Conservation (phyloP, 148 eudicot species). For the Dysphania ambrosioides region DNA sequence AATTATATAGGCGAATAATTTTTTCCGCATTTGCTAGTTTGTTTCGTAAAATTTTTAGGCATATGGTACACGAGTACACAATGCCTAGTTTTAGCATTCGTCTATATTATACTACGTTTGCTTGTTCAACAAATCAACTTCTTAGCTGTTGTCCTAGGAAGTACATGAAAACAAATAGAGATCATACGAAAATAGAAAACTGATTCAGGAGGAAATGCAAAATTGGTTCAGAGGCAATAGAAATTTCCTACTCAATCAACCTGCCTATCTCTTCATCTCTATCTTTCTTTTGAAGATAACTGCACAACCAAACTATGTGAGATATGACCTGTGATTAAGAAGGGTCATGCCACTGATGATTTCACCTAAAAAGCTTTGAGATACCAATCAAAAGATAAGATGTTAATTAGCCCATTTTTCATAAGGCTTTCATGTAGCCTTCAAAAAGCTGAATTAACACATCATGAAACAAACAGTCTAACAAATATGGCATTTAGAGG, state of each 20-base stretch:
- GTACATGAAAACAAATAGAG: neutral
- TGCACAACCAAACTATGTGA: constrained; percentile 20
- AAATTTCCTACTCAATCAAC: neutral
- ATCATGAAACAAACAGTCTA: neutral
- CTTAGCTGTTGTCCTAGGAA: neutral
- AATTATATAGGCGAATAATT: too few species aligned
- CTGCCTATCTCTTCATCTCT: neutral
- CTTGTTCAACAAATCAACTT: neutral
- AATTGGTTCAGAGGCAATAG: neutral
- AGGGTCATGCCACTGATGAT: constrained; percentile 13
- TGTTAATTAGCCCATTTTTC: constrained; percentile 11
- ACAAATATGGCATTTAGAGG: neutral
- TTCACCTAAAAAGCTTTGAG: constrained; percentile 13
- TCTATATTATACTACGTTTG: neutral
- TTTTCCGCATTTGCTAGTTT: too few species aligned
- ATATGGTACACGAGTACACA: too few species aligned
- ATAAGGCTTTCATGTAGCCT: constrained; percentile 18
- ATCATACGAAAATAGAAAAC: constrained; percentile 8
- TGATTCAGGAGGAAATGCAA: constrained; percentile 15
- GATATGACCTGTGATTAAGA: constrained; percentile 14
- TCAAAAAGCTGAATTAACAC: constrained; percentile 19
- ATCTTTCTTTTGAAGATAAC: constrained; percentile 28
- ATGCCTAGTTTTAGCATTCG: neutral
- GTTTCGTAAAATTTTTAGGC: too few species aligned
- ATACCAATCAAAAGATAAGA: neutral